Conservation (phyloP, 257 asterid species). For the Perilla frutescens region DNA sequence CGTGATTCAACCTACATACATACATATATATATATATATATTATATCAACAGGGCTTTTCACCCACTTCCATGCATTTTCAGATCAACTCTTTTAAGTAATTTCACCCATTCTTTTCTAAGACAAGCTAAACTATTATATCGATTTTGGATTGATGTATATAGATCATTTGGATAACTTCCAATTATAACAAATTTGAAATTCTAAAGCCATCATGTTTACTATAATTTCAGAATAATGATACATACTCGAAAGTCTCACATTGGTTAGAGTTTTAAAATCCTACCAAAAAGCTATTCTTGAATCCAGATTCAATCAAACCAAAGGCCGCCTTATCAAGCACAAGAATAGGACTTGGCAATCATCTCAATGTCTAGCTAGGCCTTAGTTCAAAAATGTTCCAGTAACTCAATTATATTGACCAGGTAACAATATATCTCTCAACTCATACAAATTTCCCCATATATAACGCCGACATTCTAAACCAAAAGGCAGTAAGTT, state of each 20-base stretch:
- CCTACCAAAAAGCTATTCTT: neutral
- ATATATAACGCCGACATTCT: neutral
- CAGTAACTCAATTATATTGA: neutral
- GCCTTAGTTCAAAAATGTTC: neutral
- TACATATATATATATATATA: too few relatives aligned
- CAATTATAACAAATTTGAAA: neutral
- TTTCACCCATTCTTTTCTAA: neutral
- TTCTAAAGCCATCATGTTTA: neutral
- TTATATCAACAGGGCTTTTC: neutral
- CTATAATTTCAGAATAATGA: neutral
- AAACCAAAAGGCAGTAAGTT: neutral
- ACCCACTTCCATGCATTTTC: neutral
- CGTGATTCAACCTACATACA: neutral
- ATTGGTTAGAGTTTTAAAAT: neutral
- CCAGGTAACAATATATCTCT: neutral
- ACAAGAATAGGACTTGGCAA: constrained; percentile 2
- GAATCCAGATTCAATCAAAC: neutral
- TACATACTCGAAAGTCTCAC: neutral
- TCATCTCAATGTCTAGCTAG: neutral
- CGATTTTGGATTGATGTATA: neutral
- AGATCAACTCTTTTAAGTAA: too few relatives aligned
- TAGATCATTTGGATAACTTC: neutral
- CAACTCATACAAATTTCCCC: neutral
- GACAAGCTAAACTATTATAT: neutral
- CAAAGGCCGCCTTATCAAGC: constrained; percentile 2